Conservation (phyloP, 176 grass and related monocot species). For the Avena atlantica region DNA sequence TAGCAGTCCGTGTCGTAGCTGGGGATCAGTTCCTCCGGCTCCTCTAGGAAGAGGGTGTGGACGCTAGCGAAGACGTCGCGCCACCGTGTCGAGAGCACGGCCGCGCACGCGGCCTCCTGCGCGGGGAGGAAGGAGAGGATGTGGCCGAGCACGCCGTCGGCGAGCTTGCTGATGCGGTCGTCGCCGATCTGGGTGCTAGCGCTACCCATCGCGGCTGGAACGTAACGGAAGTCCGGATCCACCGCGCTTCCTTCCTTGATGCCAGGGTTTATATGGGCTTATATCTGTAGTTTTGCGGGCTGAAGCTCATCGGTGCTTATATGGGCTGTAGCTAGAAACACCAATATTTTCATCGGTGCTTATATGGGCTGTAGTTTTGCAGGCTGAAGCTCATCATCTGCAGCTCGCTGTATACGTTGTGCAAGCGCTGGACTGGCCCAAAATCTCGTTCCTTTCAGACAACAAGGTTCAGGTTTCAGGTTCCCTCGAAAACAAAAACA, state of each 20-base stretch:
- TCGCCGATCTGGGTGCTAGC: background rate
- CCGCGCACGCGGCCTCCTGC: background rate
- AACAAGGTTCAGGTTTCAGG: no score
- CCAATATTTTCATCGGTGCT: no score
- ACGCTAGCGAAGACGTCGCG: slow-evolving; percentile 3
- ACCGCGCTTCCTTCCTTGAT: background rate
- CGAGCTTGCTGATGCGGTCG: slow-evolving; percentile 25
- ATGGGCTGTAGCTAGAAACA: no score
- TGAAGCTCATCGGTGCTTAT: no score
- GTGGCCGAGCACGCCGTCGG: background rate
- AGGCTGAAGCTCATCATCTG: no score
- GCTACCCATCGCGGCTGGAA: background rate
- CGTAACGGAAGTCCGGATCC: background rate
- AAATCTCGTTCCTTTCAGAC: no score
- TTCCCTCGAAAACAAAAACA: no score
- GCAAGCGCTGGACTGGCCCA: no score
- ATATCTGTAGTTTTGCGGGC: no score
- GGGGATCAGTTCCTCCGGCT: background rate
- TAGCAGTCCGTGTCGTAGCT: no score
- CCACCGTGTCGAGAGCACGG: background rate
- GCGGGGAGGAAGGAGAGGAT: slow-evolving; percentile 34
- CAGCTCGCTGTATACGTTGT: no score
- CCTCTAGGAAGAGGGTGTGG: slow-evolving; percentile 21
- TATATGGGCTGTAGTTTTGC: no score
- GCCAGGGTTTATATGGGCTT: background rate